A percentile compares a stretch with the other conserved stretches of the same genome.
Conservation (phyloP, 257 asterid species). For the Fraxinus cuspidata region DNA sequence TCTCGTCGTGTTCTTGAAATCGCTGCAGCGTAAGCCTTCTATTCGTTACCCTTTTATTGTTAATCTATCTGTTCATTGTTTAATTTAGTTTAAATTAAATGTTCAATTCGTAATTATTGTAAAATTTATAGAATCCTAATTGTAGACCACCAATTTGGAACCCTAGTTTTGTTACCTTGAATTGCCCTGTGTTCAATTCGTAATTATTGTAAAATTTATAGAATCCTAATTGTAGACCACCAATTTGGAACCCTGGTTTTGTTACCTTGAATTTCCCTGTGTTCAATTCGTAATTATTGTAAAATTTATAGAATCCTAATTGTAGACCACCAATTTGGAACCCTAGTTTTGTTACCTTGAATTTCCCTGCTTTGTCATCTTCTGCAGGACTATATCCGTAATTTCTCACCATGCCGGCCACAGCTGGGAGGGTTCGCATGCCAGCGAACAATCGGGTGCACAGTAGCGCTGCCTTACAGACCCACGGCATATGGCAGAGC, state of each 20-base stretch:
- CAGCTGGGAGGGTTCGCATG: slow-evolving; percentile 99
- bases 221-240: not conserved
- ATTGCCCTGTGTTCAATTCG: not conserved
- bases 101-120: not conserved
- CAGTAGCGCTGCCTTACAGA: slow-evolving; percentile 97
- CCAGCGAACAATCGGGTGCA: slow-evolving; percentile 99
- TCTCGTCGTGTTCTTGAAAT: not conserved
- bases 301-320: no score
- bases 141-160: not conserved
- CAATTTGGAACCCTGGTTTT: slow-evolving; percentile 1
- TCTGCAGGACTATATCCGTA: not conserved
- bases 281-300: not conserved
- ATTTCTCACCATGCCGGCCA: slow-evolving; percentile 79
- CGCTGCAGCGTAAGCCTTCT: slow-evolving; percentile 3
- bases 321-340: not conserved
- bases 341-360: slow-evolving; percentile 6
- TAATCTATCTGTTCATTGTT: not conserved
- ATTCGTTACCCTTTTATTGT: not conserved
- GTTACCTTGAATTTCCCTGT: not conserved
- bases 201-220: not conserved
- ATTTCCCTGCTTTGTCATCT: not conserved
- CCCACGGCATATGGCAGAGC: slow-evolving; percentile 99
- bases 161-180: slow-evolving; percentile 6
- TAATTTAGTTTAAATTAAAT: not conserved
- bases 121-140: no score